These are phyloP conservation scores for Tetradesmus lagerheimii DNA, from an alignment of 139 green algal species.

Conservation along the genomic window DNA sequence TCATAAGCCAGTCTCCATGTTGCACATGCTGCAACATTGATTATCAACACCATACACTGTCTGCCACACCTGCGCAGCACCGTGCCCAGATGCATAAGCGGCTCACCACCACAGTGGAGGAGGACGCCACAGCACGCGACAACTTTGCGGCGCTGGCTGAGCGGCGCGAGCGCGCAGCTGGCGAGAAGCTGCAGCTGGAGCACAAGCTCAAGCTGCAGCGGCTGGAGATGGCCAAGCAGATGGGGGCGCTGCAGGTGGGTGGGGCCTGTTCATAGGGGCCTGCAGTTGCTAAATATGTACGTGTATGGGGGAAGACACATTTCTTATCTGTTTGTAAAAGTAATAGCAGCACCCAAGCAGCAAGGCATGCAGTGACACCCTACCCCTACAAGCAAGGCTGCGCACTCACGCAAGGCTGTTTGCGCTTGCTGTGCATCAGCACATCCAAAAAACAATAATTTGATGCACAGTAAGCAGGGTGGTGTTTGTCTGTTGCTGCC, in stretches of 20 bases:
- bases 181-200: slow-evolving; percentile 61
- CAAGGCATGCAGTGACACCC: no score
- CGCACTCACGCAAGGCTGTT: no score
- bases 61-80: neutral
- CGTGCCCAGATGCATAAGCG: slow-evolving; percentile 20
- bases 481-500: neutral
- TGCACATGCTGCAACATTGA: no score
- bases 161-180: slow-evolving; percentile 62
- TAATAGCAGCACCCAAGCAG: no score
- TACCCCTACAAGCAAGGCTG: no score
- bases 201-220: slow-evolving; percentile 70
- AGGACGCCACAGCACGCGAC: slow-evolving; percentile 38
- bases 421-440: no score
- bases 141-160: slow-evolving; percentile 43
- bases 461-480: no score
- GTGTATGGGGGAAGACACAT: no score
- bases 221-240: slow-evolving; percentile 58
- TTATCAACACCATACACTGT: neutral
- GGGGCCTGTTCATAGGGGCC: no score
- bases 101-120: slow-evolving; percentile 51
- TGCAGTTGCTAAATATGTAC: neutral
- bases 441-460: no score
- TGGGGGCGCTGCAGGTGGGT: slow-evolving; percentile 25
- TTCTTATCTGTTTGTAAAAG: no score
- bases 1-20: no score